Evolutionary conservation across 2,329 filamentous ascomycete species (phyloP).

Genomic region (Talaromyces sp.): DNA sequence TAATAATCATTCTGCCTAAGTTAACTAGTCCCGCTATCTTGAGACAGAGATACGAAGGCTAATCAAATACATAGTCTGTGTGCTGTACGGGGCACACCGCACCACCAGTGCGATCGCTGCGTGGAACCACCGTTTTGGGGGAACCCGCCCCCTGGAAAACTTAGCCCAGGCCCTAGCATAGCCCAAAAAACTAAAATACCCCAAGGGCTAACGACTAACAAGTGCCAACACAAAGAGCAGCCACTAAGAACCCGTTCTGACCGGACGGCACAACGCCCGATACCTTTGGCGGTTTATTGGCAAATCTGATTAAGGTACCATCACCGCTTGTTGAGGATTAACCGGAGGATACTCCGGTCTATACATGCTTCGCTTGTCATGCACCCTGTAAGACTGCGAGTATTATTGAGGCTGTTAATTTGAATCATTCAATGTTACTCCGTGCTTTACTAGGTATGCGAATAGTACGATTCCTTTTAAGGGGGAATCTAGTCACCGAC

Average conservation of each 20-base stretch:
- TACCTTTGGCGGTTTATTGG: background rate
- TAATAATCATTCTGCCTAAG: background rate
- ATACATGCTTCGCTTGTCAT: background rate
- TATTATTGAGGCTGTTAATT: background rate
- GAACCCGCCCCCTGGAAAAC: background rate
- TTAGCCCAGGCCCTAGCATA: background rate
- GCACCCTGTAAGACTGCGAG: background rate
- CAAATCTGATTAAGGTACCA: conserved; percentile 1
- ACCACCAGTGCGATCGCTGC: background rate
- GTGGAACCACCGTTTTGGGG: background rate
- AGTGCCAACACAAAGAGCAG: background rate
- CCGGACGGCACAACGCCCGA: background rate
- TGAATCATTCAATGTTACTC: background rate
- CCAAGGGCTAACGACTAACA: background rate
- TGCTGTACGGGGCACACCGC: background rate
- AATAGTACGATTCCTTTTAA: background rate
- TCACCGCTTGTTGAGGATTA: background rate
- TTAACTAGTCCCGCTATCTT: background rate
- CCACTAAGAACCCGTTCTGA: background rate
- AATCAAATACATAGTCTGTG: background rate
- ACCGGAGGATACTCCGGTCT: background rate
- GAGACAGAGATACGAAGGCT: conserved; percentile 1
- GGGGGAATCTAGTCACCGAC: background rate
- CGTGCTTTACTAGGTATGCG: background rate
- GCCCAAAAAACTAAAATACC: background rate